Conservation (phyloP, 1,139 yeast species). For the Yamadazyma aaseri region DNA sequence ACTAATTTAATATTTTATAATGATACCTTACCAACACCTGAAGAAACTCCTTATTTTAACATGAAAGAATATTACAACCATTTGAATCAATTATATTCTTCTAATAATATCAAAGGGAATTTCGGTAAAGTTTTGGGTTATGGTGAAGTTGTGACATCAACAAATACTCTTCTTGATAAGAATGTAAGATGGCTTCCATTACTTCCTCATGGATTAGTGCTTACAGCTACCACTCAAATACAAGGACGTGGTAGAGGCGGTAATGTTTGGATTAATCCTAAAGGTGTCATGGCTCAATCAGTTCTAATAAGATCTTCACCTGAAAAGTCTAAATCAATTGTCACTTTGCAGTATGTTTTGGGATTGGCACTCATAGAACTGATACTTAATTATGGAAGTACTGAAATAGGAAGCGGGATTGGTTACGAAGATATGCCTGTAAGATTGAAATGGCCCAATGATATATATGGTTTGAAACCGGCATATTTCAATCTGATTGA, state of each 20-base stretch:
- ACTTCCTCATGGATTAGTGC: constrained; percentile 69
- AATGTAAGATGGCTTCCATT: constrained; percentile 58
- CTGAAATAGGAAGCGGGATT: constrained; percentile 35
- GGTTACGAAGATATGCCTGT: constrained; percentile 78
- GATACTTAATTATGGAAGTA: constrained; percentile 57
- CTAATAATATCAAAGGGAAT: constrained; percentile 24
- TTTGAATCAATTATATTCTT: constrained; percentile 31
- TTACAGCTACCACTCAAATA: constrained; percentile 81
- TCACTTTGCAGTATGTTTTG: constrained; percentile 82
- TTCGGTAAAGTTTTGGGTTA: constrained; percentile 69
- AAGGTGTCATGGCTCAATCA: constrained; percentile 86
- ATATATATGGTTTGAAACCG: constrained; percentile 74
- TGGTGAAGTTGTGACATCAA: constrained; percentile 89
- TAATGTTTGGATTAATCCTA: constrained; percentile 92
- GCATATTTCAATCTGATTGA: constrained; percentile 37
- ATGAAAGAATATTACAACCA: constrained; percentile 52
- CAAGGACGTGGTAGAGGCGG: constrained; percentile 95
- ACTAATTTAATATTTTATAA: constrained; percentile 34
- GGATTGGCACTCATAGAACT: constrained; percentile 85
- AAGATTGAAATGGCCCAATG: constrained; percentile 96
- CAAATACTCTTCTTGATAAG: constrained; percentile 73
- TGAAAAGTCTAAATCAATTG: constrained; percentile 41
- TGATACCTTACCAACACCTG: constrained; percentile 39
- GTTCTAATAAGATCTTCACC: constrained; percentile 57
- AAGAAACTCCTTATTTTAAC: constrained; percentile 71